Conservation (phyloP, 768 basidiomycete species). For the Pleurotus sapidus region DNA sequence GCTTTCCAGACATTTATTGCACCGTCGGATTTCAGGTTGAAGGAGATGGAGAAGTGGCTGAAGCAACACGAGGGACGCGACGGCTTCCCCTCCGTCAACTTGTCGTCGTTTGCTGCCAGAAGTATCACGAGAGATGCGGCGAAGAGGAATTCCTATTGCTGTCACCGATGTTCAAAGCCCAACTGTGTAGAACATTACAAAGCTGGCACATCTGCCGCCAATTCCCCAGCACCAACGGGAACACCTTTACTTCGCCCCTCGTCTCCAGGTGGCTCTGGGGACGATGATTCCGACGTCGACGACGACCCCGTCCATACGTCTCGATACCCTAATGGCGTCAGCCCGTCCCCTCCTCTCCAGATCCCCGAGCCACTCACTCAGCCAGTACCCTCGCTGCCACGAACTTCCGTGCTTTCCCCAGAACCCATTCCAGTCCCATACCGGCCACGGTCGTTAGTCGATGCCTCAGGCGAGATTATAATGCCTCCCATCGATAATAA, state of each 20-base stretch:
- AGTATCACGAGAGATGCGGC: background rate
- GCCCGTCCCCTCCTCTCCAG: constrained; percentile 1
- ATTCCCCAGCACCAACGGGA: background rate
- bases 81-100: constrained; percentile 6
- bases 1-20: constrained; percentile 68
- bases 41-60: constrained; percentile 81
- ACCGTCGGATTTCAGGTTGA: constrained; percentile 68
- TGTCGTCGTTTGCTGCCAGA: constrained; percentile 6
- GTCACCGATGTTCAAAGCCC: constrained; percentile 19
- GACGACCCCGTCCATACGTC: background rate
- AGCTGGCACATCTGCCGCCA: background rate
- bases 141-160: constrained; percentile 15
- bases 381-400: background rate
- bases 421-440: constrained; percentile 5
- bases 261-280: background rate
- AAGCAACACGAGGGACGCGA: constrained; percentile 41
- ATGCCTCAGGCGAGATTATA: background rate
- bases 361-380: constrained; percentile 4
- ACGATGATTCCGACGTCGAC: background rate
- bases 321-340: background rate
- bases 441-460: background rate
- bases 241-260: background rate
- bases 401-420: constrained; percentile 1
- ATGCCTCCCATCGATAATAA: background rate
- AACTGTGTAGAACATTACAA: background rate